A percentile compares a stretch with the other conserved stretches of the same genome.
Conservation (phyloP, 2,329 filamentous ascomycete species). For the Aspergillus sp. region DNA sequence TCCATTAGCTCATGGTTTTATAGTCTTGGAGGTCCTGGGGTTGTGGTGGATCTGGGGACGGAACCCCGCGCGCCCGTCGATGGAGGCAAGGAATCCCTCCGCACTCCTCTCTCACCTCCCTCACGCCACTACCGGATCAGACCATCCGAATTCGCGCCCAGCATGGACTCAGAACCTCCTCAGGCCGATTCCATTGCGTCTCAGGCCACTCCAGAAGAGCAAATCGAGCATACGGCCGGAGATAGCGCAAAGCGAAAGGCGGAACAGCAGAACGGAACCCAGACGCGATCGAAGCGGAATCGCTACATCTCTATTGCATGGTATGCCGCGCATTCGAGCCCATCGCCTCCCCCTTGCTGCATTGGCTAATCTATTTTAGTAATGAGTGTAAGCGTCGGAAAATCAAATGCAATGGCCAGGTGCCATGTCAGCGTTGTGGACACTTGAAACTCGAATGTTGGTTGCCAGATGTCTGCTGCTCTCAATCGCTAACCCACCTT, state of each 20-base stretch:
- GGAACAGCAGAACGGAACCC: slow-evolving; percentile 46
- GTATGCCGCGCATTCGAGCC: slow-evolving; percentile 39
- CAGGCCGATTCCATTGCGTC: slow-evolving; percentile 27
- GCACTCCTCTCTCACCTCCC: slow-evolving; percentile 26
- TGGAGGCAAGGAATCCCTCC: slow-evolving; percentile 35
- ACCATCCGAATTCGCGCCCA: slow-evolving; percentile 1
- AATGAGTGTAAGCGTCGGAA: slow-evolving; percentile 67
- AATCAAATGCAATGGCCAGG: slow-evolving; percentile 68
- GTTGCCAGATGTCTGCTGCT: slow-evolving; percentile 8
- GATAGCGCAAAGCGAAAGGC: slow-evolving; percentile 43
- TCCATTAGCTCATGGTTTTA: neutral
- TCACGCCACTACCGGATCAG: slow-evolving; percentile 7
- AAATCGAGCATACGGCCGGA: slow-evolving; percentile 20
- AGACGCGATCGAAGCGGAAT: slow-evolving; percentile 62
- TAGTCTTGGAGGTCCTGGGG: neutral
- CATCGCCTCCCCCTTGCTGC: slow-evolving; percentile 1
- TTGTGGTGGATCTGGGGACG: slow-evolving; percentile 30
- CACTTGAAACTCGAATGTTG: slow-evolving; percentile 61
- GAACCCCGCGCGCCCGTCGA: slow-evolving; percentile 26
- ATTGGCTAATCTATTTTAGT: slow-evolving; percentile 31
- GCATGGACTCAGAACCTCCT: slow-evolving; percentile 38
- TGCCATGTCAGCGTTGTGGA: slow-evolving; percentile 64
- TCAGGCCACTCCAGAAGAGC: slow-evolving; percentile 24
- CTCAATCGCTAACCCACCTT: neutral
- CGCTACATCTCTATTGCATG: slow-evolving; percentile 68